A percentile compares a stretch with the other conserved stretches of the same genome.
Evolutionary conservation across 73 alveolate species (phyloP).

Genomic region (Symbiodinium pilosum): DNA sequence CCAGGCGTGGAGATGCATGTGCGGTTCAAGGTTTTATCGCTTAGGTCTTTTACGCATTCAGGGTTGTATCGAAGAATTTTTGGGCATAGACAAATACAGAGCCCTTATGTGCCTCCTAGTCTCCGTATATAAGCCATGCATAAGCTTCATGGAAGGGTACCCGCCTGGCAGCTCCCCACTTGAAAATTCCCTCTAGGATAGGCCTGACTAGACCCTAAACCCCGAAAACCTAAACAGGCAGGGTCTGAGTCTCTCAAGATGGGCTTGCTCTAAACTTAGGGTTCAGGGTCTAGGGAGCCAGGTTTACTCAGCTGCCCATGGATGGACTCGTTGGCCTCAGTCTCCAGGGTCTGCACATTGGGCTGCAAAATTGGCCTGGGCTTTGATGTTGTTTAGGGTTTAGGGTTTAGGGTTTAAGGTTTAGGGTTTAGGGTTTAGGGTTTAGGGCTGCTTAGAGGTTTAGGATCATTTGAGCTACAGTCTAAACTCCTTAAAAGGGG

Average conservation of each 20-base stretch:
- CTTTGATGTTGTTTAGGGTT: background rate
- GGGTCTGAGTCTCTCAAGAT: no score
- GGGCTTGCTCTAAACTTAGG: no score
- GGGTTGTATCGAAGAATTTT: no score
- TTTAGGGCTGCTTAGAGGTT: background rate
- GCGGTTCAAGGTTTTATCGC: no score
- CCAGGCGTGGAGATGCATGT: no score
- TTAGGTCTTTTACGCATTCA: no score
- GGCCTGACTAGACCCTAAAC: background rate
- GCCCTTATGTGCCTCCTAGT: no score
- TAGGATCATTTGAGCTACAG: background rate
- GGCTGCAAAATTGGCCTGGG: background rate
- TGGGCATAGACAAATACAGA: no score
- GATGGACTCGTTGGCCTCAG: conserved; percentile 85
- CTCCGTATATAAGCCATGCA: no score
- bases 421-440: background rate
- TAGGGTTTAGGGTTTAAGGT: background rate
- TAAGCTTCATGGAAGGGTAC: no score
- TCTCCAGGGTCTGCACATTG: conserved; percentile 29
- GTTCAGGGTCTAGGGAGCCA: background rate
- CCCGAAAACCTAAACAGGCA: background rate
- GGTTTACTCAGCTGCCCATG: conserved; percentile 42
- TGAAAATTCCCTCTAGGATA: no score
- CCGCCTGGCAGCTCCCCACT: no score
- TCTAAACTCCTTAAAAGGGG: background rate